phyloP scores from a whole-genome alignment of 257 asterid genomes.

The Catharanthus roseus region DNA sequence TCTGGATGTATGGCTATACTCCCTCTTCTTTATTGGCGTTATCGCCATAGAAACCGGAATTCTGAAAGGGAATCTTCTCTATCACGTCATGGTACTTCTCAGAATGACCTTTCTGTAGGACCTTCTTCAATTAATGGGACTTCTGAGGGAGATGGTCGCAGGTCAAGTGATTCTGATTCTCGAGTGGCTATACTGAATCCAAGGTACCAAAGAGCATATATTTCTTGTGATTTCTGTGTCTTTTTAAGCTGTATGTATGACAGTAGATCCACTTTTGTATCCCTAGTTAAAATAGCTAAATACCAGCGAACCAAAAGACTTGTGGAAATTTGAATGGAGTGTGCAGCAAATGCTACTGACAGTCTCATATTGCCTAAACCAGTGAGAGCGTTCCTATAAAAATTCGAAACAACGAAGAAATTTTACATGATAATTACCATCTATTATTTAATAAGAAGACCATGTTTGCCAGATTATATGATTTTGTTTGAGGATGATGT shows the following conservation, averaged over 20 bases:
- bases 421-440: neutral
- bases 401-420: neutral
- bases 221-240: neutral
- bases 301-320: too few relatives aligned
- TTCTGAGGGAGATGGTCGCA: conserved; percentile 47
- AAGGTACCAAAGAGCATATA: conserved; percentile 45
- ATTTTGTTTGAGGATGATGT: neutral
- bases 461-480: too few relatives aligned
- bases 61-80: conserved; percentile 65
- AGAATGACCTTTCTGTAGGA: conserved; percentile 34
- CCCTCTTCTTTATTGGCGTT: conserved; percentile 92
- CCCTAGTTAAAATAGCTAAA: too few relatives aligned
- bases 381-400: neutral
- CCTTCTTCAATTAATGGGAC: conserved; percentile 46
- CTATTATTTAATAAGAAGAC: neutral
- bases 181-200: conserved; percentile 44
- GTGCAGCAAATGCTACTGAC: neutral
- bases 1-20: conserved; percentile 81
- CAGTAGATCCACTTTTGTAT: too few relatives aligned
- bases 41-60: conserved; percentile 58
- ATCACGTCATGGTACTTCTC: conserved; percentile 46
- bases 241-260: neutral
- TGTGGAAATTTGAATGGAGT: too few relatives aligned
- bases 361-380: neutral
- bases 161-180: conserved; percentile 37